A percentile compares a stretch with the other conserved stretches of the same genome.
These are phyloP conservation scores for Calamus simplicifolius DNA, from an alignment of 176 grass and related monocot genomes.

Conservation along the genomic window DNA sequence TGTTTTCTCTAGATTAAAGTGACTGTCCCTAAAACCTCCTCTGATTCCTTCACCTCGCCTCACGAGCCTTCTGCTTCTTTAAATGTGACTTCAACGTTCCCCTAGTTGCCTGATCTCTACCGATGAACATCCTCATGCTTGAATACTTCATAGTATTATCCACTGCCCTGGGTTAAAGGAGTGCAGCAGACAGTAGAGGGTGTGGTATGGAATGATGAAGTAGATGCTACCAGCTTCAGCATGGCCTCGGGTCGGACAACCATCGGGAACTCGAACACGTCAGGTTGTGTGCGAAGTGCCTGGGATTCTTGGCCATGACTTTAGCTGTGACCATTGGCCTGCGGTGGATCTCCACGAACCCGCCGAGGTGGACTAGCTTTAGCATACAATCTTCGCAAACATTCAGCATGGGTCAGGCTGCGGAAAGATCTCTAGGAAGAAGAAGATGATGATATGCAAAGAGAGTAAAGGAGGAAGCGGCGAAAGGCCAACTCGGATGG, in stretches of 20 bases:
- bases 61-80: conserved; percentile 12
- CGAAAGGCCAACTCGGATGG: too few species aligned
- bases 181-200: neutral
- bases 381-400: neutral
- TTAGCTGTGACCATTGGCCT: neutral
- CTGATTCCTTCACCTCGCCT: conserved; percentile 31
- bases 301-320: conserved; percentile 9
- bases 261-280: conserved; percentile 13
- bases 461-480: too few species aligned
- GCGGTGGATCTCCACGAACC: conserved; percentile 2
- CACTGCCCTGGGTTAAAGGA: neutral
- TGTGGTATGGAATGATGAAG: conserved; percentile 15
- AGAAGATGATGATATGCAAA: too few species aligned
- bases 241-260: conserved; percentile 7
- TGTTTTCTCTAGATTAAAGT: too few species aligned
- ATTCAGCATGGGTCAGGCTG: too few species aligned
- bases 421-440: too few species aligned
- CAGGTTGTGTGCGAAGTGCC: conserved; percentile 9
- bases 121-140: neutral
- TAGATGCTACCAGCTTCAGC: conserved; percentile 1
- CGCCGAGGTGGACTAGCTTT: conserved; percentile 12
- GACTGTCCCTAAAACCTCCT: conserved; percentile 1
- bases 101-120: neutral
- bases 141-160: too few species aligned
- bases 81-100: conserved; percentile 7